Conservation (phyloP, 208 protist genomes). For the Trypanosoma rangeli region DNA sequence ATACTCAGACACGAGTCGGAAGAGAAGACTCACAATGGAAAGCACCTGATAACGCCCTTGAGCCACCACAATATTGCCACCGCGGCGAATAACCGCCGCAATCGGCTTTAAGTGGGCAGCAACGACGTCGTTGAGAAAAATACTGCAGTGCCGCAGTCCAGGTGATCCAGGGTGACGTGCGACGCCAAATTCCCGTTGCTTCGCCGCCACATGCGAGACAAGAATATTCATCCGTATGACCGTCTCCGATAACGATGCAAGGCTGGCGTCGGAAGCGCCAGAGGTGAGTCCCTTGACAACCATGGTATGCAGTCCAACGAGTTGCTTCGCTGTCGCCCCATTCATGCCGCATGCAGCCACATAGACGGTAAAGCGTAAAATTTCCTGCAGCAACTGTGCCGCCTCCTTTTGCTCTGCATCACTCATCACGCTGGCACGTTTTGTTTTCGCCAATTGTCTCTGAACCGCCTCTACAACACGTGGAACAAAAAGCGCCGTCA, state of each 20-base stretch:
- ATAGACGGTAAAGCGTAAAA: constrained; percentile 41
- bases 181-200: constrained; percentile 35
- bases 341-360: constrained; percentile 40
- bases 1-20: constrained; percentile 49
- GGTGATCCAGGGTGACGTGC: constrained; percentile 40
- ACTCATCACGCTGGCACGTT: constrained; percentile 18
- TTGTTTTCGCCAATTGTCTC: constrained; percentile 14
- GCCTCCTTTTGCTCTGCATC: constrained; percentile 16
- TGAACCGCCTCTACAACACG: constrained; percentile 38
- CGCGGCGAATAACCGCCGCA: constrained; percentile 14
- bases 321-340: constrained; percentile 43
- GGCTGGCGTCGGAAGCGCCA: neutral
- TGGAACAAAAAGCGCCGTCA: constrained; percentile 38
- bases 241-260: constrained; percentile 29
- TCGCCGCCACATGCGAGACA: constrained; percentile 33
- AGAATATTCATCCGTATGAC: constrained; percentile 57
- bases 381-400: constrained; percentile 27
- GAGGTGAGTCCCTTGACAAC: constrained; percentile 34
- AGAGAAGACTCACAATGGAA: constrained; percentile 61
- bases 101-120: constrained; percentile 53
- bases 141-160: constrained; percentile 37
- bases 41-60: constrained; percentile 51
- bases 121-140: constrained; percentile 63
- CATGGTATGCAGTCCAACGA: constrained; percentile 55
- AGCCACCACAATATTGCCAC: constrained; percentile 10